Percentiles rank a stretch among this genome's conserved stretches.
phyloP scores from a whole-genome alignment of 1,284 basidiomycete species.

The Melampsora larici-populina region DNA sequence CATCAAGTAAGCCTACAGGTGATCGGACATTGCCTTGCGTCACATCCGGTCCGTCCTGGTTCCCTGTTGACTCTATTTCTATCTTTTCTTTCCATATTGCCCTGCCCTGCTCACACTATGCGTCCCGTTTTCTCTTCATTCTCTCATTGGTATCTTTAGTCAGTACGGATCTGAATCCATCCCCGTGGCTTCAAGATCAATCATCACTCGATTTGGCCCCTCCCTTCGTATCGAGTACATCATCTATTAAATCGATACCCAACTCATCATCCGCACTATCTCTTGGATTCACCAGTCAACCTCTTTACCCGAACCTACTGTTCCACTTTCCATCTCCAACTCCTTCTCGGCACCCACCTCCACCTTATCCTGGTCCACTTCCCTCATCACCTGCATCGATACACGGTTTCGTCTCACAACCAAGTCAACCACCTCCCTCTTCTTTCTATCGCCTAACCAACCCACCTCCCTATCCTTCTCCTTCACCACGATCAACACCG shows the following conservation, averaged over 20 bases:
- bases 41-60: too few relatives aligned
- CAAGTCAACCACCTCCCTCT: not conserved
- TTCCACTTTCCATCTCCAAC: slow-evolving; percentile 13
- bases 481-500: not conserved
- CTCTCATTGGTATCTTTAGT: too few relatives aligned
- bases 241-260: not conserved
- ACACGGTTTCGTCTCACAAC: not conserved
- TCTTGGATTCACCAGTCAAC: not conserved
- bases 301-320: not conserved
- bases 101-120: too few relatives aligned
- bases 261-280: not conserved
- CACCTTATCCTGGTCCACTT: slow-evolving; percentile 20
- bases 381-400: not conserved
- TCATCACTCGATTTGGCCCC: not conserved
- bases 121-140: too few relatives aligned
- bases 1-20: too few relatives aligned
- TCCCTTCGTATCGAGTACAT: not conserved
- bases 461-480: not conserved
- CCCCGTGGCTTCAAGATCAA: not conserved
- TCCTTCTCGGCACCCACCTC: slow-evolving; percentile 17
- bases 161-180: too few relatives aligned
- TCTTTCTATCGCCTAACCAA: not conserved
- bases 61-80: too few relatives aligned
- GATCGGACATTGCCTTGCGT: too few relatives aligned
- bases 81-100: too few relatives aligned